phyloP scores from a whole-genome alignment of 495 filamentous ascomycete genomes.

The Wilcoxina mikolae region DNA sequence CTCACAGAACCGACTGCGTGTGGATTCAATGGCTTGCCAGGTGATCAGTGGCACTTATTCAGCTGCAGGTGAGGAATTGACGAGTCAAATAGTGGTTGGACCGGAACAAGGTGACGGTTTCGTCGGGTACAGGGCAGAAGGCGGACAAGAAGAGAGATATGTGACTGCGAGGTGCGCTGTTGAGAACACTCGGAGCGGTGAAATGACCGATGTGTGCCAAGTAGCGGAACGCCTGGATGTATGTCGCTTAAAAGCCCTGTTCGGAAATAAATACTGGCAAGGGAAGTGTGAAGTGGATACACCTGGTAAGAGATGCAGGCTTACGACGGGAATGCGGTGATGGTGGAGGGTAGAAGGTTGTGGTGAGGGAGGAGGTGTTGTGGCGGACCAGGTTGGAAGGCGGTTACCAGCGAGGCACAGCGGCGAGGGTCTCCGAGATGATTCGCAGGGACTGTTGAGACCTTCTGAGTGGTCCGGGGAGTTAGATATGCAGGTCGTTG shows the following conservation, averaged over 20 bases:
- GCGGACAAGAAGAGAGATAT: too few relatives aligned
- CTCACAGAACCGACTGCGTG: constrained; percentile 16
- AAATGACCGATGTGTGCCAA: too few relatives aligned
- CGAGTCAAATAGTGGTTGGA: too few relatives aligned
- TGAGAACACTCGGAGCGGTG: too few relatives aligned
- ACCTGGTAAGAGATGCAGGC: neutral
- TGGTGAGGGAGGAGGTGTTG: constrained; percentile 12
- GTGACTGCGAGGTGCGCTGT: too few relatives aligned
- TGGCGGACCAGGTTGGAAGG: constrained; percentile 13
- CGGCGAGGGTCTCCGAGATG: constrained; percentile 13
- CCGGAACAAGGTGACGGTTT: too few relatives aligned
- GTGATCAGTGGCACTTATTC: constrained; percentile 13
- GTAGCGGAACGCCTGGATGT: too few relatives aligned
- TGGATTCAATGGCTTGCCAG: constrained; percentile 18
- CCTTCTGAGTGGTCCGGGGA: constrained; percentile 3
- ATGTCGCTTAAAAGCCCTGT: neutral
- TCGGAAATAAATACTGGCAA: neutral
- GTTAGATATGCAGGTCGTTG: constrained; percentile 6
- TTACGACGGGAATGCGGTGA: neutral
- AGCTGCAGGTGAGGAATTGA: constrained; percentile 8
- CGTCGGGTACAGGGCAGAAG: too few relatives aligned
- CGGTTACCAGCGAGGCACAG: constrained; percentile 22
- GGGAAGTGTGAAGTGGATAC: neutral
- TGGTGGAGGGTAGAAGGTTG: constrained; percentile 17
- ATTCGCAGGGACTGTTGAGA: neutral